Evolutionary conservation across 2,329 filamentous ascomycete genomes (phyloP).

Genomic region (Fusarium neocosmosporiellum): DNA sequence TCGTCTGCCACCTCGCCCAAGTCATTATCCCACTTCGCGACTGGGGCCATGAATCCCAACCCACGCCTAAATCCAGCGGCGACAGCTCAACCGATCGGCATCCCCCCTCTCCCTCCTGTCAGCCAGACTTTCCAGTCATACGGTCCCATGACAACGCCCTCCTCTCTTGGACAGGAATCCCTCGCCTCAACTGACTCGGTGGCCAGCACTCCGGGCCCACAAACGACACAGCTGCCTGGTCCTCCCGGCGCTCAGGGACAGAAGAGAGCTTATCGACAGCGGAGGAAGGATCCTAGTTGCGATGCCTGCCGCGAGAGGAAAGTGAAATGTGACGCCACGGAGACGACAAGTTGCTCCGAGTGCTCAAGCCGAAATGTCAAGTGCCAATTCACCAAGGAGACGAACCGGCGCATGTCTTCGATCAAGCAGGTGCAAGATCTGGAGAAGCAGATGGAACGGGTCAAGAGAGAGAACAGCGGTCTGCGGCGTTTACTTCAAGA

Average conservation of each 20-base stretch:
- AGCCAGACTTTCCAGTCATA: constrained; percentile 64
- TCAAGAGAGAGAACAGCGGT: constrained; percentile 82
- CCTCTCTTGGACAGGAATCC: constrained; percentile 68
- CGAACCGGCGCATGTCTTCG: constrained; percentile 97
- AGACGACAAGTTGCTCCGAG: constrained; percentile 95
- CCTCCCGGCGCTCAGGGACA: constrained; percentile 71
- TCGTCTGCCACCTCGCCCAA: constrained; percentile 71
- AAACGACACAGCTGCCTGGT: constrained; percentile 50
- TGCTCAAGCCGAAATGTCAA: constrained; percentile 97
- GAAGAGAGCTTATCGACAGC: constrained; percentile 93
- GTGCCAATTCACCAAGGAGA: constrained; percentile 99
- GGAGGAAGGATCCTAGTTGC: constrained; percentile 96
- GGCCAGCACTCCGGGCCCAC: constrained; percentile 62
- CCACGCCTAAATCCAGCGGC: constrained; percentile 61
- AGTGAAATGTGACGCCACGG: constrained; percentile 94
- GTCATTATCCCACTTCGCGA: constrained; percentile 62
- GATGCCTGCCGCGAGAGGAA: constrained; percentile 93
- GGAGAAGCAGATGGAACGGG: constrained; percentile 86
- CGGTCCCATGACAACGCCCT: constrained; percentile 60
- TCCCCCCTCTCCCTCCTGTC: constrained; percentile 62
- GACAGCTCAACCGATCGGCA: constrained; percentile 64
- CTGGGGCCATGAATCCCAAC: constrained; percentile 64
- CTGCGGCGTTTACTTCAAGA: constrained; percentile 73
- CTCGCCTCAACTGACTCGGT: constrained; percentile 69
- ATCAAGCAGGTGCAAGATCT: constrained; percentile 99